Base-by-base conservation (phyloP, 2,329 filamentous ascomycete genomes). In the Rhynchosporium graminicola region DNA sequence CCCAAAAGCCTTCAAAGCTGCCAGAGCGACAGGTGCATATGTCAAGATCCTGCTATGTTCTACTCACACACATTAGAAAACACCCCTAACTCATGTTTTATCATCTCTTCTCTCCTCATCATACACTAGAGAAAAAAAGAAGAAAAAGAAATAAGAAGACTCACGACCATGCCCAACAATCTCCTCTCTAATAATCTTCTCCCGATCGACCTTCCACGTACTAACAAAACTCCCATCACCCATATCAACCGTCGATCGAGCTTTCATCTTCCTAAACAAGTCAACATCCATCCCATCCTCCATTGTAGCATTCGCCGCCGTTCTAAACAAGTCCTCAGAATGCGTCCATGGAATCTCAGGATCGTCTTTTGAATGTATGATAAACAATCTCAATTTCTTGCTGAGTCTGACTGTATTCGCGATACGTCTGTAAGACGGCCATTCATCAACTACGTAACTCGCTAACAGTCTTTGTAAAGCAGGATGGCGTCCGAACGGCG, bases 351-450 rank as follows among this genome's bases (percentile, higher is more conserved):
- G 87, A 63, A 98, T 97, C 69, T 97, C 91, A 63, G 79, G 78
- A 73, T 98, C 94, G 71, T 97, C 85, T 59, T 83, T 82, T 15
- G 92, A 90, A 70, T 97, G 94, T 2, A 98, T 77, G 47, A 97
- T 78, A 48, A 84, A 87, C 26, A 97, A 77, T 28, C 87, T 82
- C 9, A 95, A 66, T 71, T 70, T 80, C 65, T 77, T 82, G 48
- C 82, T 87, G 67, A 76, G 74, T 46, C 74, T 77, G 13, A 84
- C 82, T 68, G 86, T 76, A 51, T 81, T 84, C 59, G 79, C 78
- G 9, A 97, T 78, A 3, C 93, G 83, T 33, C 82, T 79, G 0
- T 83, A 83, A 0, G 90, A 92, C 54, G 85, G 81, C 95, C 95
- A 99, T 63, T 82, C 87, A 71, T 98, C 94, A n/a, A 89, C 79